Percentiles rank a stretch among this genome's conserved stretches.
Evolutionary conservation across 2,329 filamentous ascomycete genomes (phyloP).

Genomic region (Talaromyces albobiverticillius): DNA sequence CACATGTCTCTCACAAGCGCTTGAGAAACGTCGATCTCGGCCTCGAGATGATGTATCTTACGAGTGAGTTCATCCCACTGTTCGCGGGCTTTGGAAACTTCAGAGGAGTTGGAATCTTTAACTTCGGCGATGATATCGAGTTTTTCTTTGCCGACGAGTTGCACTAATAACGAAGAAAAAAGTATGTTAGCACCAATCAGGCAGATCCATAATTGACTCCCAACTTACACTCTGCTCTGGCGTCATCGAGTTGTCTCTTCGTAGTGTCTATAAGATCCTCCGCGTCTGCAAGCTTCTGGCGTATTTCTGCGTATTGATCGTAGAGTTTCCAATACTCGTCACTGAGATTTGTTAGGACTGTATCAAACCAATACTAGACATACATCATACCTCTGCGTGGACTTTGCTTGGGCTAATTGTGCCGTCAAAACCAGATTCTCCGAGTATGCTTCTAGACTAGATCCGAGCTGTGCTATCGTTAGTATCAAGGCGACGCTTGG

Average conservation of each 20-base stretch:
- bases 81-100: constrained; percentile 31
- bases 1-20: constrained; percentile 36
- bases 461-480: constrained; percentile 22
- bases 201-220: neutral
- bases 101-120: constrained; percentile 33
- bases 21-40: constrained; percentile 38
- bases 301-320: constrained; percentile 34
- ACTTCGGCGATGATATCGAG: constrained; percentile 36
- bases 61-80: constrained; percentile 33
- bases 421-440: constrained; percentile 30
- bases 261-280: constrained; percentile 34
- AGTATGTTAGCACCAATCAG: constrained; percentile 24
- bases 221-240: constrained; percentile 34
- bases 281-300: constrained; percentile 37
- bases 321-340: constrained; percentile 42
- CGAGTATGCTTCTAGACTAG: constrained; percentile 31
- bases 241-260: constrained; percentile 35
- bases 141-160: constrained; percentile 36
- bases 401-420: constrained; percentile 33
- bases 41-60: constrained; percentile 36
- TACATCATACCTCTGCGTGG: constrained; percentile 31
- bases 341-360: constrained; percentile 23
- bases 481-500: constrained; percentile 18
- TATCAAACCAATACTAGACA: neutral
- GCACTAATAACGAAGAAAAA: no score